Base-by-base conservation (phyloP, 2,329 filamentous ascomycete genomes). In the Tolypocladium sp. region DNA sequence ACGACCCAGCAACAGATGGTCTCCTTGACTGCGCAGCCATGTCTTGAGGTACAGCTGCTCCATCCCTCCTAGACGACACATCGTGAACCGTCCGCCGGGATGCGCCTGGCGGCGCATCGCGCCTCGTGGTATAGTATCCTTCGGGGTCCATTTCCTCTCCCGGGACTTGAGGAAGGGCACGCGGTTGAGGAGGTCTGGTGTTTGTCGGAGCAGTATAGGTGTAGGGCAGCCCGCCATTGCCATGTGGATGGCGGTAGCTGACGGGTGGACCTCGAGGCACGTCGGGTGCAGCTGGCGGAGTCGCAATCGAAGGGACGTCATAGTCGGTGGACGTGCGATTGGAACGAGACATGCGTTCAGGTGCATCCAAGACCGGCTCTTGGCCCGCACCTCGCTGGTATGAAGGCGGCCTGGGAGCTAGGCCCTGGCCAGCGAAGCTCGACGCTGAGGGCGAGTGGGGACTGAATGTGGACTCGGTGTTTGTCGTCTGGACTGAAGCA, bases 321-420 rank as follows among this genome's bases (percentile, higher is more conserved):
- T 72, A 69, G 60, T 76, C 74, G 61, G 75, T 73, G 59, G 64
- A 51, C 42, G 58, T 59, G 53, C 57, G 55, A 37, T 55, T 35
- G 33, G 62, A 52, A 25, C 59, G 58, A 56, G 58, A 56, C 55
- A 57, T 57, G 27, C 52, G 59, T 17, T 59, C 56, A 30, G 62
- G 52, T 20, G 71, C 61, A 58, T 62, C 74, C 57, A 73, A 73
- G 54, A 70, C 70, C 55, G 76, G 72, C 56, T 78, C 74, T 57
- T 74, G 69, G 61, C 72, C 67, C 59, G 74, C 69, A 62, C 70
- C 74, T 70, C 80, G 81, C 59, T 80, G 77, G 59, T 82, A 77
- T 2, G 83, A 84, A n/a, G 82, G 76, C 44, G 84, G 84, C 59
- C 83, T 79, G 57, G 84, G 83, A 64, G 83, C 79, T 62, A 86